These are phyloP conservation scores for Perkinsus marinus DNA, from an alignment of 169 alveolate species.

Conservation along the genomic window DNA sequence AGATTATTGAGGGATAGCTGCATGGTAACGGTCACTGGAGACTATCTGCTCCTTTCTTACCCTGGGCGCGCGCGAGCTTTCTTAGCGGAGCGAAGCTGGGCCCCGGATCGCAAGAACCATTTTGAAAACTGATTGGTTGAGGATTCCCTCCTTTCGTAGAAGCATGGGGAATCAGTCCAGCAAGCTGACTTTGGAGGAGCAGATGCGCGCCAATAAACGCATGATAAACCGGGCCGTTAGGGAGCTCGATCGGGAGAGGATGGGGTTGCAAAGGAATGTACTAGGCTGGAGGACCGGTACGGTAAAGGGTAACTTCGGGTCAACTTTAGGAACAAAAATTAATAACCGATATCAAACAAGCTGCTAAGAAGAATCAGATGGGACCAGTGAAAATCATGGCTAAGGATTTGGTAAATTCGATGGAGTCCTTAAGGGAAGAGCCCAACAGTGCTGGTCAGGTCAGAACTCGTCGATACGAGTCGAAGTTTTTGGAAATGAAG, in stretches of 20 bases:
- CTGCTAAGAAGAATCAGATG: constrained; percentile 37
- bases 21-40: not conserved
- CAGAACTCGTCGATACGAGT: constrained; percentile 34
- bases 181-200: constrained; percentile 22
- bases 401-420: constrained; percentile 32
- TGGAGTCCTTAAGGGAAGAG: not conserved
- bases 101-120: not conserved
- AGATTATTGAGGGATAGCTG: not conserved
- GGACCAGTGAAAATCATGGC: constrained; percentile 45
- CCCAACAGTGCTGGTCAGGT: not conserved
- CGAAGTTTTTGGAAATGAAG: constrained; percentile 35
- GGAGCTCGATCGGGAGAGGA: constrained; percentile 44
- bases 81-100: not conserved
- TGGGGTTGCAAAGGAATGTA: constrained; percentile 17
- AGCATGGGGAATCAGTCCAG: not conserved
- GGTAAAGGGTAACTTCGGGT: not conserved
- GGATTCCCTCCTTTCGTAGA: not conserved
- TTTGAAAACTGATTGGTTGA: not conserved
- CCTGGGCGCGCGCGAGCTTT: not conserved
- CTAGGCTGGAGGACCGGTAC: not conserved
- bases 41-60: not conserved
- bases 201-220: constrained; percentile 36
- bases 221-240: constrained; percentile 42
- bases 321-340: constrained; percentile 37
- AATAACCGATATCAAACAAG: constrained; percentile 37